These are phyloP conservation scores for Paxillus rubicundulus DNA, from an alignment of 768 basidiomycete species.

Conservation along the genomic window DNA sequence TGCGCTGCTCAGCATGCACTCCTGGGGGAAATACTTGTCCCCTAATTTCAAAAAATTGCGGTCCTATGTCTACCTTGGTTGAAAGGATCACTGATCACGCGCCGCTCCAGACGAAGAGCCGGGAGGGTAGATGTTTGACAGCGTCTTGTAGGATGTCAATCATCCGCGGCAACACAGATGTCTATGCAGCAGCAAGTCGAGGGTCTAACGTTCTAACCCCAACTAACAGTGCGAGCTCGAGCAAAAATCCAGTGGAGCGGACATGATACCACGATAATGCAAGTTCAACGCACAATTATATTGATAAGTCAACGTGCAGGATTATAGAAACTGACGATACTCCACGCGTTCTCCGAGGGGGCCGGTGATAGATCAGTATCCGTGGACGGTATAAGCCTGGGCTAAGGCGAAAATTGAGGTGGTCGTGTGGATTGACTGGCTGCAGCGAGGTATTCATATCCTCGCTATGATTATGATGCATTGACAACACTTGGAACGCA, in stretches of 20 bases:
- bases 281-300: neutral
- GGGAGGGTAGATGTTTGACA: too few relatives aligned
- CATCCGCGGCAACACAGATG: too few relatives aligned
- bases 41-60: neutral
- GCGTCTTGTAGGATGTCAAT: too few relatives aligned
- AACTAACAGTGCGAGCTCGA: neutral
- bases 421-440: neutral
- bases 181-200: too few relatives aligned
- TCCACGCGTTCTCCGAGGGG: neutral
- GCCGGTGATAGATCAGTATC: neutral
- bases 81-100: too few relatives aligned
- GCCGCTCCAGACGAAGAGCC: too few relatives aligned
- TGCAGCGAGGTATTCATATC: neutral
- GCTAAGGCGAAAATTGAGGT: conserved; percentile 8
- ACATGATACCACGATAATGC: neutral
- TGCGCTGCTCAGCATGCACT: neutral
- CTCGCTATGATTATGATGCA: neutral
- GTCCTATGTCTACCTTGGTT: too few relatives aligned
- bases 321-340: neutral
- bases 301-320: neutral
- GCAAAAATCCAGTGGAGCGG: neutral
- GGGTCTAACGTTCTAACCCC: too few relatives aligned
- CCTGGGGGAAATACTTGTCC: neutral
- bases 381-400: neutral
- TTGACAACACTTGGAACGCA: conserved; percentile 1